phyloP scores from a whole-genome alignment of 768 basidiomycete species.

The Suillus spraguei region DNA sequence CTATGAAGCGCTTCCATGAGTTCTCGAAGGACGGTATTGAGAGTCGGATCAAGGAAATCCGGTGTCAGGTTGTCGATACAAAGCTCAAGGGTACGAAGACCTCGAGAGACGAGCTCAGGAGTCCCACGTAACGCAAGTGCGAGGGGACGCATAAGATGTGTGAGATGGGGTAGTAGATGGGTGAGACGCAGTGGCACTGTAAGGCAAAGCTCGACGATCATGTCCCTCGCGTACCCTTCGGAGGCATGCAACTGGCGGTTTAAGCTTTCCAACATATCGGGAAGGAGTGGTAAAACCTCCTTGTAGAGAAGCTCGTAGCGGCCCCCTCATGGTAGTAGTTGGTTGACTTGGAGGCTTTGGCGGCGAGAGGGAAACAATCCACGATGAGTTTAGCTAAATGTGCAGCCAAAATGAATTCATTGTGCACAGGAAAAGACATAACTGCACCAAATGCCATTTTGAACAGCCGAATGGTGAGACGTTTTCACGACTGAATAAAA shows the following conservation, averaged over 20 bases:
- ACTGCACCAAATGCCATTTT: constrained; percentile 95
- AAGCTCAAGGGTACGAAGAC: constrained; percentile 93
- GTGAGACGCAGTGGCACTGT: constrained; percentile 96
- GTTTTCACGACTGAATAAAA: constrained; percentile 75
- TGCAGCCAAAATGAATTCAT: constrained; percentile 92
- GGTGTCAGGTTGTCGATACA: constrained; percentile 98
- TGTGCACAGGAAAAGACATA: constrained; percentile 64
- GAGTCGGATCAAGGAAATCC: constrained; percentile 95
- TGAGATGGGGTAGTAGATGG: constrained; percentile 92
- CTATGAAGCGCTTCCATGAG: constrained; percentile 94
- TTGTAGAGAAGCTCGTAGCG: constrained; percentile 94
- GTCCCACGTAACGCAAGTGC: constrained; percentile 87
- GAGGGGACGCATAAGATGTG: constrained; percentile 95
- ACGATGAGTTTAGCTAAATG: constrained; percentile 93
- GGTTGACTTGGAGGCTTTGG: constrained; percentile 86
- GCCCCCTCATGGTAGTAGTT: constrained; percentile 93
- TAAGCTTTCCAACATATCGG: constrained; percentile 95
- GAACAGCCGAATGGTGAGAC: constrained; percentile 85
- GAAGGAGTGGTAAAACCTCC: constrained; percentile 92
- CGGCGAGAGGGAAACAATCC: constrained; percentile 94
- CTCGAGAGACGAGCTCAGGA: constrained; percentile 91
- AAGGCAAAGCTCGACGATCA: constrained; percentile 95
- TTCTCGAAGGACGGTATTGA: constrained; percentile 91
- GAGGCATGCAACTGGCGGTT: constrained; percentile 88
- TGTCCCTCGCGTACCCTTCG: constrained; percentile 80